Conservation (phyloP, 345 rosid genomes). For the Microthlaspi erraticum region DNA sequence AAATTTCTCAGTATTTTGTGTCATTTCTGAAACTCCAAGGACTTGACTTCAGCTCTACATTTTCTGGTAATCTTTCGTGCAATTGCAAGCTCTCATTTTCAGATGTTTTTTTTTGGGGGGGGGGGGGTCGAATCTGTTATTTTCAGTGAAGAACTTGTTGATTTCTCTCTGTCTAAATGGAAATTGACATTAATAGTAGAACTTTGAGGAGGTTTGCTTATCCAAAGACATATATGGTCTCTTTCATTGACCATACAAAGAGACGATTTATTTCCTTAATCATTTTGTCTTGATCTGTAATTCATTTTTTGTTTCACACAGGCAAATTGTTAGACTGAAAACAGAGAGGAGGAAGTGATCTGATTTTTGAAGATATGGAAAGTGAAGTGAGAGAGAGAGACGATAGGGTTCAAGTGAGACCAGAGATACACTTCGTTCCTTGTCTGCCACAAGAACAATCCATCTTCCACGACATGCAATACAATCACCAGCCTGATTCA, state of each 20-base stretch:
- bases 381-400: constrained; percentile 19
- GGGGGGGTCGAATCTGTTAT: constrained; percentile 13
- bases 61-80: constrained; percentile 19
- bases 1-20: background rate
- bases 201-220: constrained; percentile 27
- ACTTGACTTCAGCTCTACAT: constrained; percentile 21
- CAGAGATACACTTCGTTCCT: constrained; percentile 1
- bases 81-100: constrained; percentile 28
- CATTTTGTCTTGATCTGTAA: constrained; percentile 14
- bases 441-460: constrained; percentile 1
- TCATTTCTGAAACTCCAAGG: constrained; percentile 4
- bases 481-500: constrained; percentile 16
- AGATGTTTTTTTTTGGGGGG: background rate
- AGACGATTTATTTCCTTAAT: background rate
- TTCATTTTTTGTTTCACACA: constrained; percentile 15
- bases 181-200: constrained; percentile 12
- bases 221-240: background rate
- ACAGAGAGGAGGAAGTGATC: constrained; percentile 24
- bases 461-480: constrained; percentile 19
- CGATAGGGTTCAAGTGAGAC: constrained; percentile 18
- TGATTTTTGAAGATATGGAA: constrained; percentile 18
- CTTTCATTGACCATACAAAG: background rate
- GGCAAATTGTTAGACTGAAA: constrained; percentile 18
- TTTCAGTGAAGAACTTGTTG: constrained; percentile 17
- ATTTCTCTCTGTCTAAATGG: background rate